phyloP scores from a whole-genome alignment of 2,329 filamentous ascomycete species.

The Byssothecium circinans region DNA sequence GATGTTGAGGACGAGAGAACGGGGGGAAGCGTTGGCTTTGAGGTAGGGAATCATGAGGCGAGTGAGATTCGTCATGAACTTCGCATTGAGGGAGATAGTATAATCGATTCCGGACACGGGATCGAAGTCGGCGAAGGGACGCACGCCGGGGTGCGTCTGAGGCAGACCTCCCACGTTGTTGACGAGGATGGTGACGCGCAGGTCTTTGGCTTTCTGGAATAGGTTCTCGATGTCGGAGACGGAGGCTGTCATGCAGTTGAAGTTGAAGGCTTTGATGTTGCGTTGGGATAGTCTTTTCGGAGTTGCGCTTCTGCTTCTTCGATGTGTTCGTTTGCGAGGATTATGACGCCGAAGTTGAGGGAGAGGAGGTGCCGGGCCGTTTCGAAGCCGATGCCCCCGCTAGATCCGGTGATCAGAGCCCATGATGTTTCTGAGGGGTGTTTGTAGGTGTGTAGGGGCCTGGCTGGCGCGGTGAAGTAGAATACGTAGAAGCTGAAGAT shows the following conservation, averaged over 20 bases:
- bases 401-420: constrained; percentile 8
- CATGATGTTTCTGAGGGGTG: neutral
- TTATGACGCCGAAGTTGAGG: constrained; percentile 10
- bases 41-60: constrained; percentile 4
- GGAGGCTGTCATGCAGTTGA: constrained; percentile 5
- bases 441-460: constrained; percentile 2
- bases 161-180: constrained; percentile 10
- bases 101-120: constrained; percentile 3
- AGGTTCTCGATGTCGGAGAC: constrained; percentile 2
- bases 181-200: constrained; percentile 5
- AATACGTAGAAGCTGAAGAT: constrained; percentile 3
- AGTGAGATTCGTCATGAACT: constrained; percentile 8
- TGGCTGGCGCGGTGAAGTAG: neutral
- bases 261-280: constrained; percentile 3
- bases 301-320: neutral
- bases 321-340: constrained; percentile 6
- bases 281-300: neutral
- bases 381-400: constrained; percentile 8
- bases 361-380: constrained; percentile 5
- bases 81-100: constrained; percentile 6
- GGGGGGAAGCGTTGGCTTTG: neutral
- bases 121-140: constrained; percentile 1
- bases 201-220: neutral
- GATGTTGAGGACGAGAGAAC: constrained; percentile 5
- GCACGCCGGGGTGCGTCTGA: neutral